Base-by-base conservation (phyloP, 2,329 filamentous ascomycete species). In the Coniochaeta sp. region DNA sequence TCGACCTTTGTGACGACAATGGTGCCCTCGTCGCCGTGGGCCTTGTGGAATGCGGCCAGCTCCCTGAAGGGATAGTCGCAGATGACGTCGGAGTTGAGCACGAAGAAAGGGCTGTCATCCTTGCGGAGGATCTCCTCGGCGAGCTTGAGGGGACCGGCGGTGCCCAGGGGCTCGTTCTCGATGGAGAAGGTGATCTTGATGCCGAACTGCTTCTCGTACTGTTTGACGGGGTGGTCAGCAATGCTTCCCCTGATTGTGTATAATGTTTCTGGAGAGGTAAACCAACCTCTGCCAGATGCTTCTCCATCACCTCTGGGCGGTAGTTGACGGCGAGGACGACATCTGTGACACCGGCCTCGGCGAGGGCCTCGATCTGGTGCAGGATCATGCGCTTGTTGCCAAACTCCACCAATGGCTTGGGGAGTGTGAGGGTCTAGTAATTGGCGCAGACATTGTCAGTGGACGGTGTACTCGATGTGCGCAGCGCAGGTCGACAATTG, bases 311-410 rank as follows among this genome's bases (percentile, higher is more conserved):
- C 79, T 99, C 94, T 38, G 92, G 92, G 61, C 92, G 85, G 79
- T 99, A 99, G 82, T 99, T 99, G 72, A 99, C 94, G 56, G 94
- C 92, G 53, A 99, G 83, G 52, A 99, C 92, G 65, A 99, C 95
- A 75, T 97, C 91, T 56, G 90, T 97, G 59, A 97, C 94, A 69
- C 92, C 92, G 53, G 91, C 92, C 55, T 85, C 87, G 61, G 94
- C 92, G 61, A 99, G 82, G 60, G 90, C 91, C 76, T 96, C 91
- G 63, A 99, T 89, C 75, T 99, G 92, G 75, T 97, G 92, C 66
- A 95, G 81, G 71, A 99, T 97, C 92, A 99, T 99, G 69, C 91
- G 94, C 76, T 94, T 92, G 82, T 99, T 99, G 67, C 84, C 91
- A 67, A 99, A 99, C 76, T 99, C 92, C 66, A 99, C 94, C 61